Base-by-base conservation (phyloP, 2,329 filamentous ascomycete genomes). In the Diplodia intermedia region DNA sequence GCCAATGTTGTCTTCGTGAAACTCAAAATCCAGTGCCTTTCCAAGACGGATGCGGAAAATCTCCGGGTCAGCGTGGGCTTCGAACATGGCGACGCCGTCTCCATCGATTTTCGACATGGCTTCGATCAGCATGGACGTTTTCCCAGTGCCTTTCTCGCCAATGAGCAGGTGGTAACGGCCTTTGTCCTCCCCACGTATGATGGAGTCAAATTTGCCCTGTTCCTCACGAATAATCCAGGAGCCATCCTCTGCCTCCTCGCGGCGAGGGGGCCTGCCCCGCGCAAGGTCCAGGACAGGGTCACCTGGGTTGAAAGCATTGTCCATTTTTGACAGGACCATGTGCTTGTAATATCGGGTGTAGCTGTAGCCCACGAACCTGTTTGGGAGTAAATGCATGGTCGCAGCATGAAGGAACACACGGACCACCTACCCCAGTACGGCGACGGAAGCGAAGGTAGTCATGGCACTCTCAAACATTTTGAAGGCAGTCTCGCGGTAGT, bases 1-100 rank as follows among this genome's bases (percentile, higher is more conserved):
- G 54, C 95, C 95, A 70, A 99, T 97, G 75, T 97, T 97, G 82
- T 99, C 95, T 81, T 98, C 95, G 76, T 98, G 93, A 74, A 91
- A 99, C 77, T 99, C 95, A 77, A 94, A 99, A 78, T 99, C 94
- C 50, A 99, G 84, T 1, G 94, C 93, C 77, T 97, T 97, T 31
- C 95, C 95, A 3, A 99, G 86, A 4, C 95, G 88, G 53, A 97
- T 91, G 20, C 95, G 91, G 78, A 99, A 97, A 69, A 99, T 97
- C 75, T 99, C 95, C 1, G 94, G 86, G 78, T 99, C 94, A 5
- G 93, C 91, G 79, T 99, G 95, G 0, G 94, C 94, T 80, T 99
- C 95, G 75, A 98, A 92, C 92, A 99, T 97, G 72, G 94, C 91
- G 54, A 94, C 90, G 26, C 92, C 92, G 69, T 95, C 91, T 4